Evolutionary conservation across 352 stramenopile species (phyloP).

Genomic region (Globisporangium spinosum): DNA sequence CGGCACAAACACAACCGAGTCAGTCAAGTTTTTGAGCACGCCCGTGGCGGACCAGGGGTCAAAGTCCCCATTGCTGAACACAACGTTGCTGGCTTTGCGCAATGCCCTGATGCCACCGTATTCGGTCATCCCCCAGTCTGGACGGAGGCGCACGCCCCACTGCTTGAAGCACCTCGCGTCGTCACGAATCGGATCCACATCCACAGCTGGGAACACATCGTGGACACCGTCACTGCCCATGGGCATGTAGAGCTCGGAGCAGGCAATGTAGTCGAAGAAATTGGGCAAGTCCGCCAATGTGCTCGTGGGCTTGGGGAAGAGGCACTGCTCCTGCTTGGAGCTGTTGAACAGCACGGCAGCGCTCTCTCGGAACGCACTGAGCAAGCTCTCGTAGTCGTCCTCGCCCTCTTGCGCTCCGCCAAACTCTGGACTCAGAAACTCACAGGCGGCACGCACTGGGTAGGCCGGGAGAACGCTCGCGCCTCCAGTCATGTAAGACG

Average conservation of each 20-base stretch:
- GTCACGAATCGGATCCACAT: slow-evolving; percentile 58
- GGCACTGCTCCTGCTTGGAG: slow-evolving; percentile 42
- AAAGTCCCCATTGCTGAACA: slow-evolving; percentile 93
- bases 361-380: slow-evolving; percentile 35
- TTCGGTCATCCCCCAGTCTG: slow-evolving; percentile 61
- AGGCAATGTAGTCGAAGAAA: slow-evolving; percentile 80
- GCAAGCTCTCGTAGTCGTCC: slow-evolving; percentile 13
- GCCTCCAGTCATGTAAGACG: slow-evolving; percentile 45
- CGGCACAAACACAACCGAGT: slow-evolving; percentile 66
- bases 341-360: slow-evolving; percentile 50
- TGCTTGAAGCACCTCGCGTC: slow-evolving; percentile 52
- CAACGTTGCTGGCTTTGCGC: slow-evolving; percentile 84
- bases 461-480: slow-evolving; percentile 33
- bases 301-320: slow-evolving; percentile 51
- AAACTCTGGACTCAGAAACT: slow-evolving; percentile 25
- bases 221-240: slow-evolving; percentile 49
- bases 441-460: slow-evolving; percentile 35
- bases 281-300: slow-evolving; percentile 42
- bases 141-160: slow-evolving; percentile 58
- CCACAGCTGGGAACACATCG: slow-evolving; percentile 85
- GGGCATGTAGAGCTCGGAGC: slow-evolving; percentile 74
- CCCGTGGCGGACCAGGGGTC: slow-evolving; percentile 91
- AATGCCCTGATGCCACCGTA: slow-evolving; percentile 70
- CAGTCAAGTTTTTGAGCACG: slow-evolving; percentile 67
- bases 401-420: not conserved